These are phyloP conservation scores for Pigoraptor vietnamica DNA, from an alignment of 78 protist genomes.

Conservation along the genomic window DNA sequence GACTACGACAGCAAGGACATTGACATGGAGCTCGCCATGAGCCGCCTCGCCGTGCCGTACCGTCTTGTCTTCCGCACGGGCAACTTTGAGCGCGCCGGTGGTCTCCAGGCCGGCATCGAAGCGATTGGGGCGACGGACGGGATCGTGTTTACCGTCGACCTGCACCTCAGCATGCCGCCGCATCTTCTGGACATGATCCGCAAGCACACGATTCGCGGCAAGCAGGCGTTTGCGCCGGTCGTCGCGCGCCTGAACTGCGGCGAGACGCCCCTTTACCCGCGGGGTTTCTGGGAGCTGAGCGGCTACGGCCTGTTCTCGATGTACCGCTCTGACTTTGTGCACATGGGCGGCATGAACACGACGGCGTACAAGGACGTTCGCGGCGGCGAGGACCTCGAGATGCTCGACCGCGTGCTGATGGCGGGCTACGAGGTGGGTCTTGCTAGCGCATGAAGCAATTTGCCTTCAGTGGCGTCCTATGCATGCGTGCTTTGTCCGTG, in stretches of 20 bases:
- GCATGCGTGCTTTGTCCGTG: background rate
- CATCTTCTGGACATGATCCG: background rate
- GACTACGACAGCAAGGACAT: background rate
- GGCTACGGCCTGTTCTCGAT: background rate
- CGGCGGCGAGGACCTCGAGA: background rate
- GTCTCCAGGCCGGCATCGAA: constrained; percentile 4
- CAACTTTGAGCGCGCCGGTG: background rate
- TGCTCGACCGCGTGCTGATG: background rate
- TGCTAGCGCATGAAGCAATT: no score
- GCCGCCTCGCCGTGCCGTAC: background rate
- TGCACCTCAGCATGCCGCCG: background rate
- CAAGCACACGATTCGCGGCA: background rate
- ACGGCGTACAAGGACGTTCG: background rate
- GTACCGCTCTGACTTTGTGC: background rate
- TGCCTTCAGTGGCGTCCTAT: no score
- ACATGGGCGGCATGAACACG: background rate
- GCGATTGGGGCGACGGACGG: background rate
- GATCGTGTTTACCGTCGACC: background rate
- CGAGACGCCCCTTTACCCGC: background rate
- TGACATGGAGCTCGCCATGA: background rate
- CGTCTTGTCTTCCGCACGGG: background rate
- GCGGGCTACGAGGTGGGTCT: background rate
- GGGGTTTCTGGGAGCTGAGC: background rate
- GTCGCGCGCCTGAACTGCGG: background rate
- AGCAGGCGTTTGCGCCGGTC: background rate